Conservation (phyloP, 129 eudicot species). For the Flaveria brownii region DNA sequence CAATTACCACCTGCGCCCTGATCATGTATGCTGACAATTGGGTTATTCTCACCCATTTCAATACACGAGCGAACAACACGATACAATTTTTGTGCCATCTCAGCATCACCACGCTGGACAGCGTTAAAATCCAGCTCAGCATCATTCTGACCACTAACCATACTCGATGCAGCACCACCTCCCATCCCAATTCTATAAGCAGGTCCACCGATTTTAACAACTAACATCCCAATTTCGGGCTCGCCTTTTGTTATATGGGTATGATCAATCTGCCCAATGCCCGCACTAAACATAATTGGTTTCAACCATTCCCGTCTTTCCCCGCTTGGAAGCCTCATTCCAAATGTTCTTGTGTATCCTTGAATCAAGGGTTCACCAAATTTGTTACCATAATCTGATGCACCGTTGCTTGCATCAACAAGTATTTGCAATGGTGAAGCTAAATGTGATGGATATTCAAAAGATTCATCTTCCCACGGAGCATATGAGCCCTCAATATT, state of each 20-base stretch:
- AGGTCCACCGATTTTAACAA: constrained; percentile 94
- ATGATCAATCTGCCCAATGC: constrained; percentile 90
- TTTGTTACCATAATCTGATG: constrained; percentile 69
- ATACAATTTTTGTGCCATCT: constrained; percentile 89
- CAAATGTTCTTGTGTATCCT: constrained; percentile 84
- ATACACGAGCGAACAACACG: constrained; percentile 95
- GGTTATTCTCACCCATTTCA: constrained; percentile 89
- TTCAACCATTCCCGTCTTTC: constrained; percentile 94
- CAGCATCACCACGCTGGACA: constrained; percentile 98
- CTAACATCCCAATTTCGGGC: constrained; percentile 90
- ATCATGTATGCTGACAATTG: constrained; percentile 87
- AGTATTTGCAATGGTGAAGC: constrained; percentile 80
- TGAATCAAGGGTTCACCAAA: constrained; percentile 65
- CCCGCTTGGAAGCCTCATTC: constrained; percentile 87
- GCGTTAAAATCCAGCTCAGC: constrained; percentile 92
- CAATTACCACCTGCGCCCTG: constrained; percentile 99
- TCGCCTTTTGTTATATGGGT: constrained; percentile 81
- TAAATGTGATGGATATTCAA: constrained; percentile 40
- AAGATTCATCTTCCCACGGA: constrained; percentile 44
- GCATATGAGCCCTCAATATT: constrained; percentile 43
- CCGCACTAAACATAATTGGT: constrained; percentile 98
- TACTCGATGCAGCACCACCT: constrained; percentile 98
- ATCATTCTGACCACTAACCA: constrained; percentile 94
- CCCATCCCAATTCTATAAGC: constrained; percentile 99
- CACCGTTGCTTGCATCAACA: constrained; percentile 91